phyloP scores from a whole-genome alignment of 202 grass and related monocot species.

The Carex arenaria region DNA sequence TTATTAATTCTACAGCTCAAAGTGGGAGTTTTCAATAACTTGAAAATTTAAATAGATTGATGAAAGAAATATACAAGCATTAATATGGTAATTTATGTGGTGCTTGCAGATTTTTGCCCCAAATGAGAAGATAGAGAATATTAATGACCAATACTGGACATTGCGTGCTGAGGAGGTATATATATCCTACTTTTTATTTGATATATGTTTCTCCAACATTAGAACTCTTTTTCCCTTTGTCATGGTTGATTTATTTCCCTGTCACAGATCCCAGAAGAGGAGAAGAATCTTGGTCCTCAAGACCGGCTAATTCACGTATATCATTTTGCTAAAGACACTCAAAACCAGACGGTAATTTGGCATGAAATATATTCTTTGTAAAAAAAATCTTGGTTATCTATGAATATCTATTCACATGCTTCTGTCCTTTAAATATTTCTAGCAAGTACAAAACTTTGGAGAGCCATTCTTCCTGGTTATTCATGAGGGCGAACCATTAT shows the following conservation, averaged over 20 bases:
- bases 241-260: conserved; percentile 25
- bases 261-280: conserved; percentile 94
- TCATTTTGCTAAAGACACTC: conserved; percentile 95
- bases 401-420: not conserved
- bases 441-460: conserved; percentile 99
- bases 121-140: conserved; percentile 95
- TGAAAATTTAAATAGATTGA: not conserved
- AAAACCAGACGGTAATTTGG: conserved; percentile 83
- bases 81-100: not conserved
- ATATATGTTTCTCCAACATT: not conserved
- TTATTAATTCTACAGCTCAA: conserved; percentile 18
- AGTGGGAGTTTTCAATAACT: conserved; percentile 1
- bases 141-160: conserved; percentile 99
- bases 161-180: conserved; percentile 93
- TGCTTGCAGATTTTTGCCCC: conserved; percentile 77
- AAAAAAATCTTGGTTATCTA: not conserved
- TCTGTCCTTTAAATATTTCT: conserved; percentile 11
- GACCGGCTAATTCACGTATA: conserved; percentile 97
- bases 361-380: conserved; percentile 1
- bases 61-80: not conserved
- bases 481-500: conserved; percentile 78
- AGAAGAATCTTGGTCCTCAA: conserved; percentile 83
- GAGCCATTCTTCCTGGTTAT: conserved; percentile 99
- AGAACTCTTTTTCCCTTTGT: not conserved
- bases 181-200: not conserved